Evolutionary conservation across 225 moss, liverwort and hornwort genomes (phyloP), one percentile per base, ranked within the genome.

Genomic region (Straminergon stramineum): DNA sequence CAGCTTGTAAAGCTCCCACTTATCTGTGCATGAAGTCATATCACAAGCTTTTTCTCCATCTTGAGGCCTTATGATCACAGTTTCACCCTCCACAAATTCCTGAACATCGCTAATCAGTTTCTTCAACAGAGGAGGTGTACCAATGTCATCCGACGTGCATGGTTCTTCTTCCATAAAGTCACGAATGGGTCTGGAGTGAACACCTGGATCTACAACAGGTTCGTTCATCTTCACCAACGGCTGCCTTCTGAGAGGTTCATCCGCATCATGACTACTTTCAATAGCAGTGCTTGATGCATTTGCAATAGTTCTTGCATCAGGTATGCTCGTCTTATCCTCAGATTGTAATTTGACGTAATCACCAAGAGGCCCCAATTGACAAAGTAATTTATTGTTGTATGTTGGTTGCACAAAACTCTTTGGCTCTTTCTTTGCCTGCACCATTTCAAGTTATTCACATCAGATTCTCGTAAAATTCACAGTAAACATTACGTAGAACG

Each of bases 1-100:
- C 87, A 99, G 93, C 89, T 91, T 94, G 93, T 96, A 99, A 87
- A 91, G 90, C 88, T 93, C 92, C 97, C 97, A 99, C 81, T 85
- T 93, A 66, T 94, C 89, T 86, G 90, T 80, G 84, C 61, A 75
- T 28, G 24, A 81, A 30, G 65, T 61, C 52, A 78, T n/a, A 37
- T 84, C 83, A 79, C 78, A 81, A 63, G 67, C 7, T 41, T 63
- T 53, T 87, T 75, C 90, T 90, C 78, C 87, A 87, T 82, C 91
- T 87, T 86, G 62, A 93, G 83, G 86, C 79, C 89, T 90, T n/a
- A 55, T 45, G 61, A 83, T 80, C 48, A 81, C 89, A 79, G 85
- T 69, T 78, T 92, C 94, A 37, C 75, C 67, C 53, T 80, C 87
- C 32, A 82, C 82, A 65, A 67, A 87, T 57, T 84, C 88, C 52